Base-by-base conservation (phyloP, 2,329 filamentous ascomycete species). In the Hypomyces perniciosus region DNA sequence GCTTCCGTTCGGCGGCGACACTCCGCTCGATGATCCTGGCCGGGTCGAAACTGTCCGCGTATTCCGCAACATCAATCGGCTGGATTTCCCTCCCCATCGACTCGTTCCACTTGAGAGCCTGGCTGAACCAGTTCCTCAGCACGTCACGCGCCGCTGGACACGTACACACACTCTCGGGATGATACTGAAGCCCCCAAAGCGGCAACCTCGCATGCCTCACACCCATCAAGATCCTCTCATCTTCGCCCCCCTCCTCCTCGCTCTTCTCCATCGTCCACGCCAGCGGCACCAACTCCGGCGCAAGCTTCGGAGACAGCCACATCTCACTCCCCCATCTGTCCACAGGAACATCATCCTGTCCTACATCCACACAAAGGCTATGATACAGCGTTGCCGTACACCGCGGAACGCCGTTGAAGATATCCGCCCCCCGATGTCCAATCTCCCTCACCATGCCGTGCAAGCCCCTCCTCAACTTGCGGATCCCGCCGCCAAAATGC, bases 151-250 rank as follows among this genome's bases (percentile, higher is more conserved):
- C 84, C 53, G 79, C 77, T 4, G 74, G 69, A 37, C 88, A 86
- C 4, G 90, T 95, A 65, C 90, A 95, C 10, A 90, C 80, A 0
- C 89, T 95, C 66, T 96, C 90, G 0, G 90, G 90, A 62, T 96
- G 90, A 60, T 93, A 96, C 63, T 96, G 91, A 13, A 96, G 76
- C 0, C 87, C 91, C 84, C 87, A 95, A 56, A 92, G 87, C 0
- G 91, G 90, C 57, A 82, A 84, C 1, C 56, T 62, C 13, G 65
- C 69, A 65, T 95, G 90, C 56, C 76, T 80, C 12, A 85, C 81
- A 0, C 80, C 88, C 88, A 95, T 95, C n/a, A 93, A 68, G 4
- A 90, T 76, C 39, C 77, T 70, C 61, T 81, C 77, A 7, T 61
- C 57, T 8, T 63, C 61, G 2, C 68, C 62, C 1, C 53, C 52